A percentile compares a stretch with the other conserved stretches of the same genome.
phyloP scores from a whole-genome alignment of 1,284 basidiomycete species.

The Neolentinus lepideus region DNA sequence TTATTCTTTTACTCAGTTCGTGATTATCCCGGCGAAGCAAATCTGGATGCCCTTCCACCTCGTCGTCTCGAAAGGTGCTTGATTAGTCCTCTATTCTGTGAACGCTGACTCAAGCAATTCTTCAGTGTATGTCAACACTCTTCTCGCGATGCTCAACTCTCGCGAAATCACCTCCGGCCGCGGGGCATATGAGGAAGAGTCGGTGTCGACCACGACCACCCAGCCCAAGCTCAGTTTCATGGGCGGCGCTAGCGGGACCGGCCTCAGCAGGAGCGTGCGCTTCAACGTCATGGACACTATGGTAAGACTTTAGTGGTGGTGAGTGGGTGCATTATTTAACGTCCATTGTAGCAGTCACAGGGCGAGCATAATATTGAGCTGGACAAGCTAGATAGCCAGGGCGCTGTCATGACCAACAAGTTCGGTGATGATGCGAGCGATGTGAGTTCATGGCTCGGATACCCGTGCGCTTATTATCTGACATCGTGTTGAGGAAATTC shows the following conservation, averaged over 20 bases:
- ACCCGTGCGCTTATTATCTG: background rate
- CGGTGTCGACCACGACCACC: background rate
- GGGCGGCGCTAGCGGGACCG: background rate
- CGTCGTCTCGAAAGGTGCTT: constrained; percentile 25
- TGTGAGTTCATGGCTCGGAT: background rate
- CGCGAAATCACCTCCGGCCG: background rate
- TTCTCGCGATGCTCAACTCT: constrained; percentile 18
- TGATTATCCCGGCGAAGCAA: constrained; percentile 21
- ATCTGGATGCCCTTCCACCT: constrained; percentile 31
- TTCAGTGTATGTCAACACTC: constrained; percentile 22
- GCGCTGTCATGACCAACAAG: background rate
- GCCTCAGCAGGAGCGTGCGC: background rate
- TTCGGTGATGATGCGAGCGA: background rate
- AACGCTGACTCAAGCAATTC: background rate
- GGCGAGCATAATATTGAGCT: background rate
- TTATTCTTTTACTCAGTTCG: constrained; percentile 18
- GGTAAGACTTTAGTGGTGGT: background rate
- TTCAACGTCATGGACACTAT: background rate
- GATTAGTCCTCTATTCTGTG: background rate
- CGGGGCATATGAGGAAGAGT: background rate
- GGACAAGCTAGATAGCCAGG: background rate
- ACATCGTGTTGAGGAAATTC: background rate
- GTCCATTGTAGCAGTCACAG: background rate
- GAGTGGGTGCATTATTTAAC: background rate
- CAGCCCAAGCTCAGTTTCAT: background rate